Evolutionary conservation across 192 early-diverging fungal genomes (phyloP).

Genomic region (Coemansia sp.): DNA sequence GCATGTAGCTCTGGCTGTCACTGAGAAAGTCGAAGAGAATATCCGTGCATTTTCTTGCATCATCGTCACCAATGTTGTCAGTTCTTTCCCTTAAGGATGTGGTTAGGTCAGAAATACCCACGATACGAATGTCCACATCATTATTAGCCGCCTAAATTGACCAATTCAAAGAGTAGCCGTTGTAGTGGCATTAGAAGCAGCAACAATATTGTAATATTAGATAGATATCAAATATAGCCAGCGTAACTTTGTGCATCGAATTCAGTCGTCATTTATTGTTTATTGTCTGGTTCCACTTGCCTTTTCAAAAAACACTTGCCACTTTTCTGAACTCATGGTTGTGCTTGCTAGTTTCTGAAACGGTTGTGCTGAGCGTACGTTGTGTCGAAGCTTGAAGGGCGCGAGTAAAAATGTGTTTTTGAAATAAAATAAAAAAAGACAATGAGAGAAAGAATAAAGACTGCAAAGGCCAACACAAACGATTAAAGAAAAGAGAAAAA

Average conservation of each 20-base stretch:
- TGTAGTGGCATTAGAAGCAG: not conserved
- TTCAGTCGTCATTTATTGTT: not conserved
- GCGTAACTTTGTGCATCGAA: not conserved
- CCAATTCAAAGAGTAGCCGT: not conserved
- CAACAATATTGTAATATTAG: not conserved
- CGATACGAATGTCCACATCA: conserved; percentile 46
- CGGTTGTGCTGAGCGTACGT: not conserved
- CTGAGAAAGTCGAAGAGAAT: conserved; percentile 27
- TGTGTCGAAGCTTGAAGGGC: not conserved
- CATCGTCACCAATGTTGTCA: conserved; percentile 16
- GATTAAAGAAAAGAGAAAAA: too few relatives aligned
- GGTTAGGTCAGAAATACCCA: conserved; percentile 41
- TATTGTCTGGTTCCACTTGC: conserved; percentile 9
- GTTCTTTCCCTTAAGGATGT: conserved; percentile 15
- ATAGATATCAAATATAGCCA: not conserved
- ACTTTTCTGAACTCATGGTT: conserved; percentile 12
- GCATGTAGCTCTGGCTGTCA: conserved; percentile 48
- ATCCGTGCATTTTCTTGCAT: conserved; percentile 23
- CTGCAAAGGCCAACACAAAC: too few relatives aligned
- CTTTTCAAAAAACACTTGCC: conserved; percentile 17
- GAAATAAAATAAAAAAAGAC: not conserved
- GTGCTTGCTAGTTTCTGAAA: not conserved
- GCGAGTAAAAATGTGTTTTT: not conserved
- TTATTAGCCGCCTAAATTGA: conserved; percentile 28
- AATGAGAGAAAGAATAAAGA: not conserved